Conservation (phyloP, 1,284 basidiomycete species). For the Apiotrichum sp. region DNA sequence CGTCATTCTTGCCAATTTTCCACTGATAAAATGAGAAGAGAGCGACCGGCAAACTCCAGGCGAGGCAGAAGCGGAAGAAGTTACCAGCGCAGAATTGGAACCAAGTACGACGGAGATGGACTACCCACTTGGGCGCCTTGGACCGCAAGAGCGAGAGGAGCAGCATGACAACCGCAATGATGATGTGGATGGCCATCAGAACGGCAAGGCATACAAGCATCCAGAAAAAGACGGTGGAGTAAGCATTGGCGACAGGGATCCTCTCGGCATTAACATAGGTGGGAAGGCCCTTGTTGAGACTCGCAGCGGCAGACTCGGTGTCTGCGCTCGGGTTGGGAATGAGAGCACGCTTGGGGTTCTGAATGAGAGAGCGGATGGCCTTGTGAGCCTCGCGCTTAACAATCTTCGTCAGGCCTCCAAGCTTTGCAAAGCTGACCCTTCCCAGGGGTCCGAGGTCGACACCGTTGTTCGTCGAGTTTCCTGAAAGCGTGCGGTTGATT, state of each 20-base stretch:
- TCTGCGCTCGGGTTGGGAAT: neutral
- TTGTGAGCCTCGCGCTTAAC: too few species aligned
- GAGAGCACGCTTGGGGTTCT: constrained; percentile 47
- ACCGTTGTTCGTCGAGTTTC: constrained; percentile 52
- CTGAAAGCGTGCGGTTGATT: constrained; percentile 71
- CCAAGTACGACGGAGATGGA: constrained; percentile 51
- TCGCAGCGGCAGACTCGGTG: neutral
- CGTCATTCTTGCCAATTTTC: constrained; percentile 65
- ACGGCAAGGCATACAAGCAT: constrained; percentile 61
- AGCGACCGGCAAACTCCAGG: constrained; percentile 61
- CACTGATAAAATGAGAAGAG: constrained; percentile 81
- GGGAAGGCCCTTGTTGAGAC: constrained; percentile 66
- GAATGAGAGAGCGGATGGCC: constrained; percentile 17
- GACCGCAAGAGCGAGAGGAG: constrained; percentile 17
- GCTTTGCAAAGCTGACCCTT: constrained; percentile 1
- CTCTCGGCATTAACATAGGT: constrained; percentile 68
- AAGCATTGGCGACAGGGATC: constrained; percentile 73
- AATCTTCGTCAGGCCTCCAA: too few species aligned
- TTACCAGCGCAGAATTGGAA: constrained; percentile 47
- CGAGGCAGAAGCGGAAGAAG: constrained; percentile 52
- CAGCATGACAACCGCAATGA: constrained; percentile 53
- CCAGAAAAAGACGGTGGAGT: constrained; percentile 71
- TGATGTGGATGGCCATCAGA: constrained; percentile 51
- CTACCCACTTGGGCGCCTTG: constrained; percentile 29
- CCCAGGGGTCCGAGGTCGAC: neutral